Evolutionary conservation across 257 asterid genomes (phyloP).

Genomic region (Cynanchum wilfordii): DNA sequence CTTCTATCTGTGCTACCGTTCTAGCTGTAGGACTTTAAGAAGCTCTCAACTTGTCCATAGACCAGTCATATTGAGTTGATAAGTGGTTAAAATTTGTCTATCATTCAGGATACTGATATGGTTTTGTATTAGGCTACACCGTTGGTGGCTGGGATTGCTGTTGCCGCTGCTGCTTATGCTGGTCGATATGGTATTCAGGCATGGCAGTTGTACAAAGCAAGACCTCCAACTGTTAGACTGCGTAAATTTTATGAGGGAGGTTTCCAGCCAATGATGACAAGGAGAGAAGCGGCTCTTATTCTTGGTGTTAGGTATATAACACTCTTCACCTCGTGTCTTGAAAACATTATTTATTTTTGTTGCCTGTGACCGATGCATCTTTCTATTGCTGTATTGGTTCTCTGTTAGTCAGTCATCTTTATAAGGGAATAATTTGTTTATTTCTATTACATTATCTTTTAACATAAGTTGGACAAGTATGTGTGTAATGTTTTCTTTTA

Average conservation of each 20-base stretch:
- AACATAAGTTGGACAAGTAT: background rate
- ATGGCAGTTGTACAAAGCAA: slow-evolving; percentile 78
- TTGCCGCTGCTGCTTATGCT: slow-evolving; percentile 79
- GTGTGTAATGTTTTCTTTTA: background rate
- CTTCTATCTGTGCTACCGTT: background rate
- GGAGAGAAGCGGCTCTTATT: slow-evolving; percentile 84
- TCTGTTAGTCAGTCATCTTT: background rate
- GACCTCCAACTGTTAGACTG: slow-evolving; percentile 72
- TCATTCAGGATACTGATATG: background rate
- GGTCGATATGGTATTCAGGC: slow-evolving; percentile 74
- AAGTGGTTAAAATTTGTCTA: background rate
- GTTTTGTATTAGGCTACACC: slow-evolving; percentile 50
- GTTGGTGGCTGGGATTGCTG: slow-evolving; percentile 61
- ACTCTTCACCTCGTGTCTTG: background rate
- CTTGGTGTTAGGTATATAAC: slow-evolving; percentile 69
- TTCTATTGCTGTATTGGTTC: background rate
- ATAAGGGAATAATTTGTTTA: background rate
- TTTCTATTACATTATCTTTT: background rate
- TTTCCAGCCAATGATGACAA: slow-evolving; percentile 78
- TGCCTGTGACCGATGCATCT: background rate
- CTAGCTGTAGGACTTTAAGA: background rate
- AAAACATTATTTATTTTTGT: slow-evolving; percentile 2
- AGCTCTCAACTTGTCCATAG: background rate
- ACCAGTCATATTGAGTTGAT: background rate
- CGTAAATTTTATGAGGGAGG: slow-evolving; percentile 91